These are phyloP conservation scores for Syzygium malaccense DNA, from an alignment of 441 rosid species.

Conservation along the genomic window DNA sequence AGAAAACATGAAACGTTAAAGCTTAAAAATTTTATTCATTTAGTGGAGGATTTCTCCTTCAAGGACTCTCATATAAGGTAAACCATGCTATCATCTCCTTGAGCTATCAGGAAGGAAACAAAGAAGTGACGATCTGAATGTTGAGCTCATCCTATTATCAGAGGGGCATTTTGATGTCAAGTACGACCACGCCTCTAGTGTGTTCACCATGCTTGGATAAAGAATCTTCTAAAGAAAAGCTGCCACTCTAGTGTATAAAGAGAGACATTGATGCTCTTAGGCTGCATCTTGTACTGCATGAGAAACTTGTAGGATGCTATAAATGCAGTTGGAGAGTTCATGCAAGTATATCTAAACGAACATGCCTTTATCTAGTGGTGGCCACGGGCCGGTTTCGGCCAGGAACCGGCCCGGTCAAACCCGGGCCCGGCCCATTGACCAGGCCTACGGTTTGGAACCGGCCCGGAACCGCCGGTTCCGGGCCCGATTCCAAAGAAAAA, in stretches of 20 bases:
- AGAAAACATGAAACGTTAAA: not conserved
- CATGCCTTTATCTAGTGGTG: slow-evolving; percentile 28
- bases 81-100: not conserved
- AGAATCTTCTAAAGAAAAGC: slow-evolving; percentile 36
- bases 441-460: too few species aligned
- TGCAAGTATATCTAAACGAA: slow-evolving; percentile 40
- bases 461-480: too few species aligned
- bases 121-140: not conserved
- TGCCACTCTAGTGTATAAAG: slow-evolving; percentile 27
- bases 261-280: slow-evolving; percentile 39
- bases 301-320: slow-evolving; percentile 1
- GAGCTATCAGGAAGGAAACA: not conserved
- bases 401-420: too few species aligned
- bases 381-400: too few species aligned
- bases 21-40: not conserved
- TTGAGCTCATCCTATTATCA: slow-evolving; percentile 13
- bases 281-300: slow-evolving; percentile 29
- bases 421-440: too few species aligned
- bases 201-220: slow-evolving; percentile 39
- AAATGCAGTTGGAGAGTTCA: slow-evolving; percentile 32
- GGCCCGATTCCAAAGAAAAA: too few species aligned
- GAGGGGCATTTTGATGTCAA: slow-evolving; percentile 43
- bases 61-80: slow-evolving; percentile 30
- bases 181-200: slow-evolving; percentile 18
- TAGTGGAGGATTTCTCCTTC: slow-evolving; percentile 35